Percentiles rank a stretch among this genome's conserved stretches.
Evolutionary conservation across 2,329 filamentous ascomycete genomes (phyloP).

Genomic region (Pseudopithomyces maydicus): DNA sequence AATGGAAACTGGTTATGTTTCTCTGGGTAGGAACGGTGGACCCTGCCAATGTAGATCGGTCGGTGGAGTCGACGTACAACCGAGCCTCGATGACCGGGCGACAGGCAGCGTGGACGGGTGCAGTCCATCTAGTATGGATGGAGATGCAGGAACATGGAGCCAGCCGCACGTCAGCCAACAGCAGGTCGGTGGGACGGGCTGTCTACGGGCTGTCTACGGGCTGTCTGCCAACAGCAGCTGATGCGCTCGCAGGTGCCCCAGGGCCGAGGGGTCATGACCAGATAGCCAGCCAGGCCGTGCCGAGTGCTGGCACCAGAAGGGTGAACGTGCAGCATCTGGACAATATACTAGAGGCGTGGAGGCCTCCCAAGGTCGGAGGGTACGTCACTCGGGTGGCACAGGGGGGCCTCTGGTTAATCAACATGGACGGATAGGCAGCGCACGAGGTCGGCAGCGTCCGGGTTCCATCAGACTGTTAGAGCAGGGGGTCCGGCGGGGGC

Average conservation of each 20-base stretch:
- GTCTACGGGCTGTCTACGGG: neutral
- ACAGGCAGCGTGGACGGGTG: neutral
- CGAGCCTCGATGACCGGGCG: neutral
- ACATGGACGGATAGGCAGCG: constrained; percentile 1
- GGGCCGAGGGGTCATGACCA: neutral
- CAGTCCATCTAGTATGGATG: neutral
- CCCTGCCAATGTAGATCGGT: neutral
- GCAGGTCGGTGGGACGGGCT: neutral
- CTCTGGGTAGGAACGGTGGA: neutral
- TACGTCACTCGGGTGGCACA: neutral
- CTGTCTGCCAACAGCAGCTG: neutral
- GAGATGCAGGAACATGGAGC: constrained; percentile 1
- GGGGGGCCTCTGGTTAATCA: neutral
- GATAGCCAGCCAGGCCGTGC: neutral
- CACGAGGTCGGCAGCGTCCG: constrained; percentile 1
- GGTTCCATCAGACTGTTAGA: neutral
- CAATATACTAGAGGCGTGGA: neutral
- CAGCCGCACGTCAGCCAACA: constrained; percentile 1
- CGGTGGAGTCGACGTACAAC: neutral
- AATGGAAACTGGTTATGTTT: constrained; percentile 1
- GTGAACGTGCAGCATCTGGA: neutral
- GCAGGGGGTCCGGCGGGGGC: neutral
- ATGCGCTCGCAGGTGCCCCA: neutral
- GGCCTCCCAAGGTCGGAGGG: neutral
- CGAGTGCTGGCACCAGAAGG: neutral